These are phyloP conservation scores for Acer negundo DNA, from an alignment of 345 rosid genomes.

Conservation along the genomic window DNA sequence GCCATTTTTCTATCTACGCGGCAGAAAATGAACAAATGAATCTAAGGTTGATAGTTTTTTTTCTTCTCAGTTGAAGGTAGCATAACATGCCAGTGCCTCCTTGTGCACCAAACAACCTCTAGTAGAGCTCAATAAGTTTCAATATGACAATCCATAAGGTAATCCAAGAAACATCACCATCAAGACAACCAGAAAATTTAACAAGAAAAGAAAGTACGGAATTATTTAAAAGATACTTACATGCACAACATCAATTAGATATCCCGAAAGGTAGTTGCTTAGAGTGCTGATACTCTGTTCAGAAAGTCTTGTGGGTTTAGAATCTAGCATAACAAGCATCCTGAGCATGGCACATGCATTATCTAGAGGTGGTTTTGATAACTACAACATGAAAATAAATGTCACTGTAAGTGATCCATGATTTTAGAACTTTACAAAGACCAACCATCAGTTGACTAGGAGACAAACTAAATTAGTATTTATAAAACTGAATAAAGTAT, in stretches of 20 bases:
- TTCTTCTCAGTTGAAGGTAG: neutral
- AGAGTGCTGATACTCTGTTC: slow-evolving; percentile 53
- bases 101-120: neutral
- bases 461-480: neutral
- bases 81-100: neutral
- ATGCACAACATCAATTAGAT: slow-evolving; percentile 54
- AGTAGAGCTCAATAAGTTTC: neutral
- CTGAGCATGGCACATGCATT: slow-evolving; percentile 76
- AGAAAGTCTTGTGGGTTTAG: slow-evolving; percentile 71
- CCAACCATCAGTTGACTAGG: neutral
- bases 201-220: neutral
- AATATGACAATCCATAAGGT: neutral
- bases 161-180: slow-evolving; percentile 7
- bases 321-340: slow-evolving; percentile 58
- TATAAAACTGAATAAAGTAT: neutral
- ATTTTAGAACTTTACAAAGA: slow-evolving; percentile 4
- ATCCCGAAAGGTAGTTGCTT: slow-evolving; percentile 51
- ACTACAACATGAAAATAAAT: slow-evolving; percentile 40
- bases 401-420: neutral
- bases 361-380: slow-evolving; percentile 46
- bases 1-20: neutral
- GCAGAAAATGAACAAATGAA: neutral
- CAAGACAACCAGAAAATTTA: slow-evolving; percentile 4
- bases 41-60: neutral
- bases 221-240: slow-evolving; percentile 41